These are phyloP conservation scores for Rutidosis leptorrhynchoides DNA, from an alignment of 129 eudicot genomes.

Conservation along the genomic window DNA sequence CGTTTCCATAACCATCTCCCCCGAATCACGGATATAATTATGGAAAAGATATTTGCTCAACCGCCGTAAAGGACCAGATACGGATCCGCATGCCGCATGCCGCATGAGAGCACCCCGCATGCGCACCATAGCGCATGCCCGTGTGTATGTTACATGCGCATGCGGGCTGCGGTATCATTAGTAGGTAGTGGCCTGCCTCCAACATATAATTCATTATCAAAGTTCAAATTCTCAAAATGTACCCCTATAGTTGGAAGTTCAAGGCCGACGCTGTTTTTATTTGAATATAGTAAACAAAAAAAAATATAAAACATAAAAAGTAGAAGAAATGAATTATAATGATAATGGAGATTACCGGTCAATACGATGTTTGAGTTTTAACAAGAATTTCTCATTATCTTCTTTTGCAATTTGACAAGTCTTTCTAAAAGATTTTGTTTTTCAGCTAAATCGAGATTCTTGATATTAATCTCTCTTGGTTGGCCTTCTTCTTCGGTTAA, in stretches of 20 bases:
- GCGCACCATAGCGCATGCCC: too few species aligned
- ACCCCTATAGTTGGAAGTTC: slow-evolving; percentile 69
- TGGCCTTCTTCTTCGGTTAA: slow-evolving; percentile 48
- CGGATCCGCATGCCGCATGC: too few species aligned
- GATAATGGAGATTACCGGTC: slow-evolving; percentile 53
- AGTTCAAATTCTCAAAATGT: slow-evolving; percentile 58
- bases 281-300: not conserved
- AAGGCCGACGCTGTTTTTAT: slow-evolving; percentile 56
- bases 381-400: slow-evolving; percentile 82
- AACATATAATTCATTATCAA: slow-evolving; percentile 56
- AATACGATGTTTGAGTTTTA: slow-evolving; percentile 63
- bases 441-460: slow-evolving; percentile 57
- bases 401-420: slow-evolving; percentile 74
- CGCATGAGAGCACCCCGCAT: too few species aligned
- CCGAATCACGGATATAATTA: too few species aligned
- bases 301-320: not conserved
- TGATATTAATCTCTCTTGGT: slow-evolving; percentile 59
- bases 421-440: slow-evolving; percentile 64
- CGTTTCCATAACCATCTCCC: too few species aligned
- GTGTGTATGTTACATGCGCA: too few species aligned
- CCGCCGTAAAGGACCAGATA: too few species aligned
- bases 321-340: not conserved
- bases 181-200: slow-evolving; percentile 71
- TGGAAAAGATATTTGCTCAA: too few species aligned
- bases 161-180: too few species aligned